Percentiles rank a stretch among this genome's conserved stretches.
Evolutionary conservation across 2,329 filamentous ascomycete genomes (phyloP).

Genomic region (Cadophora sp.): DNA sequence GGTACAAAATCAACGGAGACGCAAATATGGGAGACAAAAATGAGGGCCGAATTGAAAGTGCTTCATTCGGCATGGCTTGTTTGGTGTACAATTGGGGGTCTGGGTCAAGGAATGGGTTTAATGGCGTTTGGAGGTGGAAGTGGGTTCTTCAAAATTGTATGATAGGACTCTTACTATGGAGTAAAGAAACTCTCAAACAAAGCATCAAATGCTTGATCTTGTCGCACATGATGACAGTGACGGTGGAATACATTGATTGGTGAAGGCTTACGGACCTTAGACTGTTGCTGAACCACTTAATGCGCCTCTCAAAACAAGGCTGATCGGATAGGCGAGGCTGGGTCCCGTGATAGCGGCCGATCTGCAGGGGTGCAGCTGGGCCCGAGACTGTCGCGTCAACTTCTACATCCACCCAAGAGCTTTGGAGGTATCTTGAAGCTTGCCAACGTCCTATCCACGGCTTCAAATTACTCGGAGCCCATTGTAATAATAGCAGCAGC

Average conservation of each 20-base stretch:
- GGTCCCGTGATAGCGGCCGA: not conserved
- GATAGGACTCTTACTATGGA: constrained; percentile 14
- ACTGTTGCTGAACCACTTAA: too few relatives aligned
- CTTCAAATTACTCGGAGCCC: constrained; percentile 1
- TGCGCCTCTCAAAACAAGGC: not conserved
- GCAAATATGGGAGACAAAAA: constrained; percentile 25
- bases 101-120: constrained; percentile 11
- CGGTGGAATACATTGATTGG: not conserved
- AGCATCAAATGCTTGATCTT: too few relatives aligned
- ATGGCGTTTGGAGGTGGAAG: constrained; percentile 17
- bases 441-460: constrained; percentile 6
- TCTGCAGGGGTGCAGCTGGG: constrained; percentile 1
- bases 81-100: constrained; percentile 30
- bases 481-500: constrained; percentile 11
- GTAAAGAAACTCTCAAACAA: not conserved
- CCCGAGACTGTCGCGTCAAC: not conserved
- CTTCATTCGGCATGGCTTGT: constrained; percentile 44
- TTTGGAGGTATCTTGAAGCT: not conserved
- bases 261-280: not conserved
- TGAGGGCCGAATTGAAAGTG: constrained; percentile 46
- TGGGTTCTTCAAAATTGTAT: constrained; percentile 25
- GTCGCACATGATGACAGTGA: not conserved
- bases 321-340: not conserved
- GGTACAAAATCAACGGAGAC: constrained; percentile 1
- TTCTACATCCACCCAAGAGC: not conserved